phyloP scores from a whole-genome alignment of 2,329 filamentous ascomycete genomes.

The Colletotrichum magnum region DNA sequence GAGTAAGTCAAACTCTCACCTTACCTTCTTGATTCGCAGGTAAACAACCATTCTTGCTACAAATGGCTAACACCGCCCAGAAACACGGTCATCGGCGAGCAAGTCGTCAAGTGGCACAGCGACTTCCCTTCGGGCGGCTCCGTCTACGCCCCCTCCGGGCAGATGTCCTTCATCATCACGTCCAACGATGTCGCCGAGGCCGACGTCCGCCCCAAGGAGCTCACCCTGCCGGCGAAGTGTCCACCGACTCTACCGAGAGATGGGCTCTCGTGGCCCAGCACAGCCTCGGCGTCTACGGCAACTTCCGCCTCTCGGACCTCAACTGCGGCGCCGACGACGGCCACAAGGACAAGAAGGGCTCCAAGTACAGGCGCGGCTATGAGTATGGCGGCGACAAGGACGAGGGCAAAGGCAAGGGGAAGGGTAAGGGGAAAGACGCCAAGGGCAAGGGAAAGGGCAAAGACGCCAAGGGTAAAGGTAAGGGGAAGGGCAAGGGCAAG shows the following conservation, averaged over 20 bases:
- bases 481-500: background rate
- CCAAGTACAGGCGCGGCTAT: background rate
- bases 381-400: background rate
- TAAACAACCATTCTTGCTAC: background rate
- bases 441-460: background rate
- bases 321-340: background rate
- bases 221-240: slow-evolving; percentile 12
- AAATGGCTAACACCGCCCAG: background rate
- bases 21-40: background rate
- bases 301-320: slow-evolving; percentile 17
- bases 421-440: background rate
- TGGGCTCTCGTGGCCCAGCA: slow-evolving; percentile 32
- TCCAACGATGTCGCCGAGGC: slow-evolving; percentile 29
- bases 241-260: slow-evolving; percentile 4
- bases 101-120: slow-evolving; percentile 34
- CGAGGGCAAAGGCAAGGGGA: background rate
- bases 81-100: slow-evolving; percentile 3
- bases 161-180: slow-evolving; percentile 27
- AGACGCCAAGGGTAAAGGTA: no score
- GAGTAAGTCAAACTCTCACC: background rate
- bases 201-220: slow-evolving; percentile 16
- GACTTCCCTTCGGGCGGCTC: slow-evolving; percentile 24
- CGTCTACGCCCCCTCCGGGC: slow-evolving; percentile 14
- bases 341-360: background rate
- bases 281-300: slow-evolving; percentile 19